Percentiles rank a stretch among this genome's conserved stretches.
Evolutionary conservation across 164 flowering plant species (phyloP).

Genomic region (Vitis rupestris): DNA sequence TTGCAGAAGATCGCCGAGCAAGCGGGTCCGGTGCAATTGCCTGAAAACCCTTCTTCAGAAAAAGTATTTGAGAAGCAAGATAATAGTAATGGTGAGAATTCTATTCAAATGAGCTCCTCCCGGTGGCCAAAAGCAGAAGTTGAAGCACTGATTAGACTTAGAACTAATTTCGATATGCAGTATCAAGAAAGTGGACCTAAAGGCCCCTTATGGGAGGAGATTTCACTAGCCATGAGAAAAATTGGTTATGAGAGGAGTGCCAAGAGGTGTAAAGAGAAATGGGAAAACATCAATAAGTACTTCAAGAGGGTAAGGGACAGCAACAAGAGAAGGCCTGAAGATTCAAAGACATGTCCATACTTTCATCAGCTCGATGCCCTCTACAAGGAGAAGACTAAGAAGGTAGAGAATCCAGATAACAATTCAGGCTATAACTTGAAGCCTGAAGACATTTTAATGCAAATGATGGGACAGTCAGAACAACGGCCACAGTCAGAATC

Average conservation of each 20-base stretch:
- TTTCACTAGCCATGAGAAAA: constrained; percentile 50
- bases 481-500: constrained; percentile 10
- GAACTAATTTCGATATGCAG: constrained; percentile 37
- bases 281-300: constrained; percentile 83
- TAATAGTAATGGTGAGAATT: constrained; percentile 7
- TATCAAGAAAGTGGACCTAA: constrained; percentile 52
- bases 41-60: constrained; percentile 21
- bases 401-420: constrained; percentile 9
- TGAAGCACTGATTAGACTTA: constrained; percentile 49
- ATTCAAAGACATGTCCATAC: constrained; percentile 70
- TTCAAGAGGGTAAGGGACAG: constrained; percentile 61
- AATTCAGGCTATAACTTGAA: constrained; percentile 21
- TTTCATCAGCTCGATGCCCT: constrained; percentile 62
- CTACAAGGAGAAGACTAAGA: constrained; percentile 33
- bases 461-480: constrained; percentile 27
- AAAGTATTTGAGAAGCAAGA: constrained; percentile 12
- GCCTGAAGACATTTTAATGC: constrained; percentile 43
- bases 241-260: constrained; percentile 56
- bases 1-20: constrained; percentile 46
- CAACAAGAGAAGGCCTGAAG: constrained; percentile 52
- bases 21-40: constrained; percentile 13
- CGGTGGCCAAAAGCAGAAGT: constrained; percentile 76
- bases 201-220: constrained; percentile 70
- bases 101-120: constrained; percentile 24
- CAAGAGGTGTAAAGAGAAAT: constrained; percentile 70